Conservation (phyloP, 2,329 filamentous ascomycete species). For the Corinectria fuckeliana region DNA sequence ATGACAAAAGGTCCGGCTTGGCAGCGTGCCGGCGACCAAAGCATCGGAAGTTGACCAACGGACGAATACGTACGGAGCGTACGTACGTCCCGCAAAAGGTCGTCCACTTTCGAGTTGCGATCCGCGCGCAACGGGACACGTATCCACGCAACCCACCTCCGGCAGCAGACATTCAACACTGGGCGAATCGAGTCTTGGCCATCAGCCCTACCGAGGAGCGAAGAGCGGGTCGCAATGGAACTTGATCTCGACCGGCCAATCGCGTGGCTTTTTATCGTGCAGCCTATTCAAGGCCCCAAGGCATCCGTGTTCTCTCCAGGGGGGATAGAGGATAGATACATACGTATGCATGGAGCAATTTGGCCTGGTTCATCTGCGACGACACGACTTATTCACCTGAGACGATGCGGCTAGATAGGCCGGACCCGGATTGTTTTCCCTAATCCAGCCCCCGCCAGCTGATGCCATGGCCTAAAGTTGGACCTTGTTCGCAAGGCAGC, state of each 20-base stretch:
- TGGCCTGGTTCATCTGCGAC: background rate
- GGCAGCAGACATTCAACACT: background rate
- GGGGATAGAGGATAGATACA: too few species aligned
- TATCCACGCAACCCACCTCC: slow-evolving; percentile 32
- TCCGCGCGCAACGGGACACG: slow-evolving; percentile 14
- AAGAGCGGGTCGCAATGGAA: slow-evolving; percentile 13
- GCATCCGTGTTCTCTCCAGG: slow-evolving; percentile 38
- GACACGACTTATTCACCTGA: slow-evolving; percentile 9
- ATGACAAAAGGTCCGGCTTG: background rate
- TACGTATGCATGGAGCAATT: slow-evolving; percentile 29
- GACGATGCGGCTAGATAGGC: background rate
- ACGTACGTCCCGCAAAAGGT: background rate
- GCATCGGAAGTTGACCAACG: background rate
- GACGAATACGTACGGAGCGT: slow-evolving; percentile 4
- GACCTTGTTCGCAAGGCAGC: slow-evolving; percentile 8
- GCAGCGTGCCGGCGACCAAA: background rate
- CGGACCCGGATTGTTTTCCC: background rate
- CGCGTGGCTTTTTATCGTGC: slow-evolving; percentile 33
- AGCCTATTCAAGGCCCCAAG: slow-evolving; percentile 39
- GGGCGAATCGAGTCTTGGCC: slow-evolving; percentile 1
- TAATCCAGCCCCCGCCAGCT: background rate
- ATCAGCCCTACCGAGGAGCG: slow-evolving; percentile 28
- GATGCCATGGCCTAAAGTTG: slow-evolving; percentile 8
- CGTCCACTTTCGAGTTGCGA: too few species aligned
- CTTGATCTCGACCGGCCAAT: slow-evolving; percentile 32